Evolutionary conservation across 2,329 filamentous ascomycete species (phyloP).

Genomic region (Macroventuria anomochaeta): DNA sequence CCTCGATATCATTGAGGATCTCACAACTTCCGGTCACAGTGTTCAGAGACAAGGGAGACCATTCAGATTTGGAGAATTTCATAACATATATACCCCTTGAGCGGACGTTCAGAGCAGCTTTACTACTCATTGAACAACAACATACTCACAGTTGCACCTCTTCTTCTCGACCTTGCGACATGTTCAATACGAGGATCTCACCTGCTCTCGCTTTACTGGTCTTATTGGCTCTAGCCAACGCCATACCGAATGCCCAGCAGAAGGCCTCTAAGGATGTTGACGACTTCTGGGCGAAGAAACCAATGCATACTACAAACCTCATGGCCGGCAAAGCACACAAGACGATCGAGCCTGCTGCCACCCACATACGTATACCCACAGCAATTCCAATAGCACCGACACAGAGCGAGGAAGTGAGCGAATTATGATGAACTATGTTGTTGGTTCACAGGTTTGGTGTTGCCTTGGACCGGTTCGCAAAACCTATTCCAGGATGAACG

Average conservation of each 20-base stretch:
- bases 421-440: not conserved
- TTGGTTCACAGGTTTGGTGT: not conserved
- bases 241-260: not conserved
- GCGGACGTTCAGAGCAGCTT: not conserved
- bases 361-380: not conserved
- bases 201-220: not conserved
- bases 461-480: no score
- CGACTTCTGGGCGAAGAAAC: slow-evolving; percentile 11
- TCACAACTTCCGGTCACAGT: no score
- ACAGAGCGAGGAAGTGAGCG: not conserved
- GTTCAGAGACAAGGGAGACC: not conserved
- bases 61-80: not conserved
- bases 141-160: not conserved
- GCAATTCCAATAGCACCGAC: not conserved
- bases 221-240: not conserved
- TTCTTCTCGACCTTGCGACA: not conserved
- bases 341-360: not conserved
- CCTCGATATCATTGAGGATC: not conserved
- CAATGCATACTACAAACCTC: slow-evolving; percentile 15
- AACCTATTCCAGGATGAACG: no score
- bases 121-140: no score
- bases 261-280: not conserved
- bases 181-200: not conserved
- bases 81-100: not conserved
- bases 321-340: slow-evolving; percentile 5